Percentiles rank a stretch among this genome's conserved stretches.
Conservation (phyloP, 1,284 basidiomycete species). For the Melampsora occidentalis region DNA sequence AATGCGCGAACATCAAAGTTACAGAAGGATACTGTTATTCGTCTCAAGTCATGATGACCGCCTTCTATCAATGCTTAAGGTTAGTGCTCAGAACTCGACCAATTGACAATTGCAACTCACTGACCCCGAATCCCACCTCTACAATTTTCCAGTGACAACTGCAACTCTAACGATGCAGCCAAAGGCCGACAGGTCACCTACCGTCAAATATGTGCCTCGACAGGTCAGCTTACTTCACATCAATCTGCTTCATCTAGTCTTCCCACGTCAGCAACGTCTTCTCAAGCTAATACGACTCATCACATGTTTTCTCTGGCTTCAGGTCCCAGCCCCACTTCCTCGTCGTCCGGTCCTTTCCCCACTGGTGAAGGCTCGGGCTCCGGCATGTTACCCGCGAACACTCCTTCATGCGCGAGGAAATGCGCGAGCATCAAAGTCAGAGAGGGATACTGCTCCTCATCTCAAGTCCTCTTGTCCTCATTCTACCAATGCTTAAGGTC, state of each 20-base stretch:
- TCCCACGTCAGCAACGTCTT: no score
- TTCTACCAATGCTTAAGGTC: slow-evolving; percentile 34
- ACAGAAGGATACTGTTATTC: slow-evolving; percentile 33
- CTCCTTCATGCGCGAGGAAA: slow-evolving; percentile 20
- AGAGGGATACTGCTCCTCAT: slow-evolving; percentile 31
- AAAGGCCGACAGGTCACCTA: no score
- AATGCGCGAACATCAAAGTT: slow-evolving; percentile 33
- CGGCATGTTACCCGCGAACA: slow-evolving; percentile 3
- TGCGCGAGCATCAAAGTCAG: slow-evolving; percentile 33
- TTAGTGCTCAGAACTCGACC: background rate
- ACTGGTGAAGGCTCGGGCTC: no score
- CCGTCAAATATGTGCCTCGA: no score
- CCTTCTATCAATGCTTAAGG: slow-evolving; percentile 40
- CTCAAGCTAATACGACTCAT: no score
- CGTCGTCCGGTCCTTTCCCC: no score
- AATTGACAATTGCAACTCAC: no score
- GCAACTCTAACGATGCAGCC: background rate
- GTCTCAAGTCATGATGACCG: background rate
- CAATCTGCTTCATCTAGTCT: no score
- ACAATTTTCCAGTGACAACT: slow-evolving; percentile 20
- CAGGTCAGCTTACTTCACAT: no score
- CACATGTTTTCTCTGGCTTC: no score
- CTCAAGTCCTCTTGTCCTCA: background rate
- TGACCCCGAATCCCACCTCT: background rate
- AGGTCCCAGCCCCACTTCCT: no score